These are phyloP conservation scores for Ocimum tenuiflorum DNA, from an alignment of 257 asterid genomes.

Conservation along the genomic window DNA sequence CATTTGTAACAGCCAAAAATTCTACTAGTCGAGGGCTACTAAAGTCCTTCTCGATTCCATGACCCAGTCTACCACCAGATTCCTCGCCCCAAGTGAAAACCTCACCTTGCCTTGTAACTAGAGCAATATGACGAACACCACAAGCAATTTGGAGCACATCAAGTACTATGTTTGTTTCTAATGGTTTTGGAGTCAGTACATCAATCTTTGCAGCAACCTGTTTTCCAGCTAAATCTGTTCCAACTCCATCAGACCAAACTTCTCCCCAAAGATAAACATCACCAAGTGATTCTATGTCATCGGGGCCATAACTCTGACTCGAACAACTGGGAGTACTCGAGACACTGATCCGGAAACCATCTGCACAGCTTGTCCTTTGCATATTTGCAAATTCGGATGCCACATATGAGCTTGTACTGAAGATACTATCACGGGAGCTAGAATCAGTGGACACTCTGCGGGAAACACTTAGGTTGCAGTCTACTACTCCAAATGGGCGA, in stretches of 20 bases:
- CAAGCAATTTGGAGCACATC: constrained; percentile 88
- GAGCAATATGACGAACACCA: constrained; percentile 79
- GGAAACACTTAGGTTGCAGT: constrained; percentile 36
- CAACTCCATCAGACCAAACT: constrained; percentile 69
- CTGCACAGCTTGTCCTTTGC: constrained; percentile 84
- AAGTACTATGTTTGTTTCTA: constrained; percentile 73
- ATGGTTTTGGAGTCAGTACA: constrained; percentile 59
- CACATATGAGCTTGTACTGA: constrained; percentile 56
- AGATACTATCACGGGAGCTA: constrained; percentile 27
- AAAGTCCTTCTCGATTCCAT: constrained; percentile 68
- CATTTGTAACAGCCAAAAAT: constrained; percentile 57
- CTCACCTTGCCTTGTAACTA: constrained; percentile 89
- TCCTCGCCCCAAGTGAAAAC: constrained; percentile 97
- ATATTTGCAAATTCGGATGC: constrained; percentile 64
- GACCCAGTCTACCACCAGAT: constrained; percentile 85
- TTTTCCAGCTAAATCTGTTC: constrained; percentile 49
- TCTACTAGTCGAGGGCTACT: constrained; percentile 71
- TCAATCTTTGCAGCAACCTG: constrained; percentile 51
- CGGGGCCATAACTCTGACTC: constrained; percentile 84
- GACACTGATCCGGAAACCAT: constrained; percentile 89
- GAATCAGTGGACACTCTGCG: constrained; percentile 48
- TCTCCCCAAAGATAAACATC: constrained; percentile 98
- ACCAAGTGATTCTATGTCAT: constrained; percentile 91
- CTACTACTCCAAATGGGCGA: constrained; percentile 52
- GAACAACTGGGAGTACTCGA: constrained; percentile 94